Base-by-base conservation (phyloP, 306 rosid species). In the Acacia acuminata region DNA sequence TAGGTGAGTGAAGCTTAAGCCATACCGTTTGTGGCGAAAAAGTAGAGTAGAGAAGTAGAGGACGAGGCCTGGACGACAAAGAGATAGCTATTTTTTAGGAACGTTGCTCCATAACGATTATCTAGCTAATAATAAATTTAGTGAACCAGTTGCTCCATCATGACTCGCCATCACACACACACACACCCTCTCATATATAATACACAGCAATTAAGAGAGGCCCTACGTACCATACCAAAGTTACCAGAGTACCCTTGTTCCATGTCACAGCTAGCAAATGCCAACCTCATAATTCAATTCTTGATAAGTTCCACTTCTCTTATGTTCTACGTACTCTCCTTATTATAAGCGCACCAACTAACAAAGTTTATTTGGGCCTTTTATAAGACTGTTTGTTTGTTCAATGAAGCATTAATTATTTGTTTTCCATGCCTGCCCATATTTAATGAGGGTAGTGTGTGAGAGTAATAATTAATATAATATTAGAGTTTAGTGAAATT, bases 191-290 rank as follows among this genome's bases (percentile, higher is more conserved):
- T 83, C 84, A 87, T 84, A 89, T 78, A 82, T 82, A 66, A 48
- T 12, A 48, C 53, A 38, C 5, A 38, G 53, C 84, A 76, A 76
- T 78, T 45, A 79, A 86, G 90, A 48, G 48, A 48, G 55, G 83
- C 24, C 20, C 4, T 25, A 27, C 27, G 27, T 27, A 8, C 7
- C 16, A 3, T 10, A 56, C 11, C 74, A 34, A 67, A 79, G 56
- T 84, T 87, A 84, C 97, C 75, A 61, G 85, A 88, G 0, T 61
- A 72, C 88, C 98, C 97, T 81, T 79, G 2, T 2, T 0, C 40
- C 61, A 48, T 63, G 30, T 7, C 36, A 0, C 4, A 61, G 34
- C 36, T 1, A 61, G 34, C 25, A 19, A 74, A 44, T 81, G 22
- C 56, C 45, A 72, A 5, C 56, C 80, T 75, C 77, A 38, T 84